Conservation (phyloP, 2,329 filamentous ascomycete species). For the Colletotrichum gigasporum region DNA sequence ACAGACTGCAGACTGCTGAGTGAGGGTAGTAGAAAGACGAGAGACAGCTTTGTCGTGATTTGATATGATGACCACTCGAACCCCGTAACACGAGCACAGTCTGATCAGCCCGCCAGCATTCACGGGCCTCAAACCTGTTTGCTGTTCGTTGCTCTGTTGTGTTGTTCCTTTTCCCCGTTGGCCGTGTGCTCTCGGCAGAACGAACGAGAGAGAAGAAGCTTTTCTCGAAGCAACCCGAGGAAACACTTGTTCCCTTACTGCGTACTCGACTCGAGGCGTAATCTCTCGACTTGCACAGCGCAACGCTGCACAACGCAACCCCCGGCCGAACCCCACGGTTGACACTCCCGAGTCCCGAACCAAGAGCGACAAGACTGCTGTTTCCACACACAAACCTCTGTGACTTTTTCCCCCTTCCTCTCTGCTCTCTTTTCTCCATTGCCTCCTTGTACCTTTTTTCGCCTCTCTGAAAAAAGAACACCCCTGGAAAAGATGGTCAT, state of each 20-base stretch:
- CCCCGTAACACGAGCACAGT: not conserved
- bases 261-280: no score
- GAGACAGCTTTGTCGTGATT: no score
- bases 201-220: no score
- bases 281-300: no score
- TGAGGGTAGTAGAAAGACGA: no score
- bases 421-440: not conserved
- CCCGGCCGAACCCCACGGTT: not conserved
- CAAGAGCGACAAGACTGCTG: not conserved
- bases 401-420: not conserved
- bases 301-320: not conserved
- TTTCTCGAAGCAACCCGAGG: no score
- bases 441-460: not conserved
- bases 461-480: no score
- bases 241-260: not conserved
- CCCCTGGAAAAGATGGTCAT: constrained; percentile 55
- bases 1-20: no score
- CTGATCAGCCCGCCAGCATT: no score
- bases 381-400: not conserved
- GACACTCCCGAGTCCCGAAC: constrained; percentile 19
- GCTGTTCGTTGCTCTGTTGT: no score
- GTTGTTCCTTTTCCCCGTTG: no score
- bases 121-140: not conserved
- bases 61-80: constrained; percentile 10
- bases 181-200: no score